A percentile compares a stretch with the other conserved stretches of the same genome.
Evolutionary conservation across 768 basidiomycete genomes (phyloP).

Genomic region (Lactarius indigo): DNA sequence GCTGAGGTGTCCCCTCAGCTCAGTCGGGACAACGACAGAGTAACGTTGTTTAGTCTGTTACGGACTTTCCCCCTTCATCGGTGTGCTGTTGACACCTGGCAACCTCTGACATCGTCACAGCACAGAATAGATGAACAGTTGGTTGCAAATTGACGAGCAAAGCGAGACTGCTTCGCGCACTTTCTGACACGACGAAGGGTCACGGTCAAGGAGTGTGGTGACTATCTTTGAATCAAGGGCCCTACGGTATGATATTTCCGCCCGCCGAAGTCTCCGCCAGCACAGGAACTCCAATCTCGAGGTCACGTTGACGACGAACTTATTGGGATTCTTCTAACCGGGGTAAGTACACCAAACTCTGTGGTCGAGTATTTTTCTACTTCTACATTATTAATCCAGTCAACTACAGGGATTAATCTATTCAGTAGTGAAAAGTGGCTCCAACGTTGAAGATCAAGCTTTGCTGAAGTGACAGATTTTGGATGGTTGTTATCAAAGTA

Average conservation of each 20-base stretch:
- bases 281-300: not conserved
- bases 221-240: not conserved
- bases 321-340: not conserved
- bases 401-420: not conserved
- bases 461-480: not conserved
- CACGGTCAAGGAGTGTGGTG: not conserved
- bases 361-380: not conserved
- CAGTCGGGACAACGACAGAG: not conserved
- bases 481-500: not conserved
- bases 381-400: not conserved
- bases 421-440: not conserved
- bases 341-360: no score
- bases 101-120: not conserved
- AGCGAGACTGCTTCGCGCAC: not conserved
- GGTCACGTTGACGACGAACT: not conserved
- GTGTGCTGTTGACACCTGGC: not conserved
- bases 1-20: no score
- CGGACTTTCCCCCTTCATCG: not conserved
- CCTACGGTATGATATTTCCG: no score
- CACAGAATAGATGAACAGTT: not conserved
- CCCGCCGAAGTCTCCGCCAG: not conserved
- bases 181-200: not conserved
- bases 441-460: not conserved
- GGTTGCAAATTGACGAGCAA: not conserved
- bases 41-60: not conserved